phyloP scores from a whole-genome alignment of 805 yeast genomes.

The Zygosaccharomyces bisporus region DNA sequence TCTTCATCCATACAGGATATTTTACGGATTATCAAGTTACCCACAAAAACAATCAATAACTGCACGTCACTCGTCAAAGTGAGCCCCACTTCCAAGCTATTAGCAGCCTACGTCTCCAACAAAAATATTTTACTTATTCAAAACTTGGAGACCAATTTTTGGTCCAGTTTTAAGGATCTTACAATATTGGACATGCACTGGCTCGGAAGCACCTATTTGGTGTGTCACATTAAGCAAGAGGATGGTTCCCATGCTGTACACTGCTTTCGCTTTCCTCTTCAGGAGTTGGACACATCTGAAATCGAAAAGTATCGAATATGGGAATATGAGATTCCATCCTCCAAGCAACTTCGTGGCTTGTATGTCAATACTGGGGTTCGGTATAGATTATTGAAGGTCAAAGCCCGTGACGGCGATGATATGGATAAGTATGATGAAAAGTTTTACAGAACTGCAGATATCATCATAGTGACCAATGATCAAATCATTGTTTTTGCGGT shows the following conservation, averaged over 20 bases:
- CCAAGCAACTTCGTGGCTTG: conserved; percentile 12
- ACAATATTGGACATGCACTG: conserved; percentile 31
- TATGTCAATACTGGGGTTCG: conserved; percentile 27
- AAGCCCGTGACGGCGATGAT: conserved; percentile 15
- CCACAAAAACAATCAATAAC: conserved; percentile 34
- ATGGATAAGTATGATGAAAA: conserved; percentile 15
- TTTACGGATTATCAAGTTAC: conserved; percentile 28
- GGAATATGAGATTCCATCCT: conserved; percentile 26
- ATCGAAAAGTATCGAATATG: conserved; percentile 24
- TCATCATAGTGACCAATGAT: conserved; percentile 21
- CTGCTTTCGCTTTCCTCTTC: conserved; percentile 29
- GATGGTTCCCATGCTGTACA: conserved; percentile 20
- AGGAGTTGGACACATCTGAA: conserved; percentile 16
- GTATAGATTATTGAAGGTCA: conserved; percentile 23
- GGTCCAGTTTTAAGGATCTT: conserved; percentile 30
- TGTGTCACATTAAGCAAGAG: conserved; percentile 26
- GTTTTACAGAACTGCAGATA: conserved; percentile 31
- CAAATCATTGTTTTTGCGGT: conserved; percentile 28
- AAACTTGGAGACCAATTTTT: conserved; percentile 27
- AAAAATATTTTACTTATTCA: conserved; percentile 32
- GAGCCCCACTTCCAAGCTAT: conserved; percentile 25
- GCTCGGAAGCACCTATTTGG: conserved; percentile 32
- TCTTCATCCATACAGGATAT: conserved; percentile 19
- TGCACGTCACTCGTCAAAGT: conserved; percentile 22
- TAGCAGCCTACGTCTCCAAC: conserved; percentile 32